phyloP scores from a whole-genome alignment of 2,329 filamentous ascomycete genomes.

The Colletotrichum incanum region DNA sequence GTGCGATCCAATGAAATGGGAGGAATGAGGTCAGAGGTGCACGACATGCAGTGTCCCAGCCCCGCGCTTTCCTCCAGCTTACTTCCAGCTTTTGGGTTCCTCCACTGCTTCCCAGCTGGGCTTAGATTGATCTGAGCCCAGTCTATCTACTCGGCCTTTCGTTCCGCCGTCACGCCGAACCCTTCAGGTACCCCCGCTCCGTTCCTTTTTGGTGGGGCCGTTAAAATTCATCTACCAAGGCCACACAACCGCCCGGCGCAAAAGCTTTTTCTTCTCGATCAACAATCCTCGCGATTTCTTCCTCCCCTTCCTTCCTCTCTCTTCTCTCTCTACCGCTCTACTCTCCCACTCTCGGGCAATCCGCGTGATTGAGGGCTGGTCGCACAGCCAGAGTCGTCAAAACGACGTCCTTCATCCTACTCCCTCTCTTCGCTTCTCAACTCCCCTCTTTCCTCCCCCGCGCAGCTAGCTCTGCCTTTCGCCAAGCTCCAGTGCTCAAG shows the following conservation, averaged over 20 bases:
- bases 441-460: slow-evolving; percentile 64
- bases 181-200: slow-evolving; percentile 20
- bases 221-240: slow-evolving; percentile 44
- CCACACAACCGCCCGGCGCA: slow-evolving; percentile 29
- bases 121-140: not conserved
- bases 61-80: slow-evolving; percentile 31
- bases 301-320: slow-evolving; percentile 37
- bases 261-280: slow-evolving; percentile 47
- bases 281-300: slow-evolving; percentile 35
- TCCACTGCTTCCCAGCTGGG: not conserved
- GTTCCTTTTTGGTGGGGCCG: slow-evolving; percentile 38
- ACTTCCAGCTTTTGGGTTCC: slow-evolving; percentile 8
- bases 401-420: slow-evolving; percentile 60
- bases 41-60: slow-evolving; percentile 15
- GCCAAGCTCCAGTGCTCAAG: slow-evolving; percentile 66
- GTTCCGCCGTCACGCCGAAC: slow-evolving; percentile 31
- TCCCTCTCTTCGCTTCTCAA: slow-evolving; percentile 69
- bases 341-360: slow-evolving; percentile 34
- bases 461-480: slow-evolving; percentile 79
- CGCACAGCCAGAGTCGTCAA: slow-evolving; percentile 57
- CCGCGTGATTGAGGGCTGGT: slow-evolving; percentile 57
- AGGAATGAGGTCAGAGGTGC: slow-evolving; percentile 38
- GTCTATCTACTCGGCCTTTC: slow-evolving; percentile 21
- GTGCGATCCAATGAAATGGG: slow-evolving; percentile 35
- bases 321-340: slow-evolving; percentile 36